Percentiles rank a stretch among this genome's conserved stretches.
These are phyloP conservation scores for Lachancea kluyveri DNA, from an alignment of 805 yeast species.

Conservation along the genomic window DNA sequence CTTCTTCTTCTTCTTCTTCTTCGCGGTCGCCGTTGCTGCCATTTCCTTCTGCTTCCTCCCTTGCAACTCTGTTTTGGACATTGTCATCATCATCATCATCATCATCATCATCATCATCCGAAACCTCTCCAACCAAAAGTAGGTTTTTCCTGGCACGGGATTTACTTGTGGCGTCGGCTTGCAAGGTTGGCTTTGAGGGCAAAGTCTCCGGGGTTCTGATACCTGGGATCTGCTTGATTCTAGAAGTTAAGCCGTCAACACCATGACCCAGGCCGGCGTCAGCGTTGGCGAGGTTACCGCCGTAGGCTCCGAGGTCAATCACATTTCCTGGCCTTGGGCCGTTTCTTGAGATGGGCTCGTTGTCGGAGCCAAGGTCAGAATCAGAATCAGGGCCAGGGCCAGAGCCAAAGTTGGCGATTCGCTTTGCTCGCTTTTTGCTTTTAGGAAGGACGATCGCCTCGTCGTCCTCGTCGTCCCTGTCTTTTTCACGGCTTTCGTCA, in stretches of 20 bases:
- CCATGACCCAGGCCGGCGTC: no score
- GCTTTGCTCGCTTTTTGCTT: no score
- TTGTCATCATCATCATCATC: slow-evolving; percentile 2
- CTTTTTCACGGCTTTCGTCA: slow-evolving; percentile 8
- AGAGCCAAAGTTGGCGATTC: no score
- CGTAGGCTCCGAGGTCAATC: slow-evolving; percentile 27
- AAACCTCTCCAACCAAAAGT: slow-evolving; percentile 1
- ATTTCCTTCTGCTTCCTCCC: slow-evolving; percentile 1
- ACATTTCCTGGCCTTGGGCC: slow-evolving; percentile 12
- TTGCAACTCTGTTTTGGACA: neutral
- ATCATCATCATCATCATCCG: slow-evolving; percentile 1
- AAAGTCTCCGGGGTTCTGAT: no score
- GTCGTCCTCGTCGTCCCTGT: slow-evolving; percentile 6
- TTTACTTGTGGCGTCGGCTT: no score
- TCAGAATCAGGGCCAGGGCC: no score
- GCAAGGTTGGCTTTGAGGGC: no score
- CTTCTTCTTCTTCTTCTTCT: slow-evolving; percentile 10
- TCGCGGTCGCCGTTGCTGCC: slow-evolving; percentile 1
- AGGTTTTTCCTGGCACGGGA: slow-evolving; percentile 6
- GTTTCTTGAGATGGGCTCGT: no score
- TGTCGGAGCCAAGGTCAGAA: slow-evolving; percentile 2
- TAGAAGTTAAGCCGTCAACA: no score
- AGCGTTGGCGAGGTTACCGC: slow-evolving; percentile 15
- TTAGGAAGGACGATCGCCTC: no score
- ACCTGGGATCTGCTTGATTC: no score